Conservation (phyloP, 2,329 filamentous ascomycete genomes). For the Trichocomaceae sp. region DNA sequence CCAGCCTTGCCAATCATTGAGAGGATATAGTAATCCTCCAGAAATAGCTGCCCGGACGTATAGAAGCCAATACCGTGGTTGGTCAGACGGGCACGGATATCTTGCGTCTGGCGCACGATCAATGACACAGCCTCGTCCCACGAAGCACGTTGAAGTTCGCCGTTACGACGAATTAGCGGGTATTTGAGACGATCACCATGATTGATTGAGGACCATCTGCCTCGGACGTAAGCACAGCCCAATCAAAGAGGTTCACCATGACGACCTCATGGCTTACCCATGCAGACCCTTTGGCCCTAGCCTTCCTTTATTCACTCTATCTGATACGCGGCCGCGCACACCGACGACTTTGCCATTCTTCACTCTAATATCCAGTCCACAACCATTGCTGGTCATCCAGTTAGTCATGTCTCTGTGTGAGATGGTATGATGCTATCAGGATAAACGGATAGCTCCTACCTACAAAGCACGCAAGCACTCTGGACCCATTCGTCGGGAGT, state of each 20-base stretch:
- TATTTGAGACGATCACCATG: not conserved
- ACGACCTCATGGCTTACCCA: conserved; percentile 18
- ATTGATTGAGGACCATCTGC: not conserved
- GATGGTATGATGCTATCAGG: too few relatives aligned
- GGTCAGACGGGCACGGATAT: conserved; percentile 26
- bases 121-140: conserved; percentile 36
- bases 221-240: too few relatives aligned
- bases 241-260: too few relatives aligned
- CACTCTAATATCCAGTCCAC: conserved; percentile 31
- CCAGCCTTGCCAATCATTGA: conserved; percentile 35
- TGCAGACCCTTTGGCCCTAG: conserved; percentile 32
- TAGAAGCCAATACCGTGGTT: conserved; percentile 36
- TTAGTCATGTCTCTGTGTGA: too few relatives aligned
- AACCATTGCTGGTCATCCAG: conserved; percentile 27
- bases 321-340: conserved; percentile 27
- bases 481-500: conserved; percentile 35
- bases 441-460: conserved; percentile 18
- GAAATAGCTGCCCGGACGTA: conserved; percentile 33
- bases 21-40: conserved; percentile 37
- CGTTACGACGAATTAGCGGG: conserved; percentile 17
- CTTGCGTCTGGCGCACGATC: conserved; percentile 27
- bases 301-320: conserved; percentile 32
- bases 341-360: conserved; percentile 33
- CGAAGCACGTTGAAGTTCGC: conserved; percentile 27
- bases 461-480: conserved; percentile 35